These are phyloP conservation scores for Suillus plorans DNA, from an alignment of 768 basidiomycete genomes.

Conservation along the genomic window DNA sequence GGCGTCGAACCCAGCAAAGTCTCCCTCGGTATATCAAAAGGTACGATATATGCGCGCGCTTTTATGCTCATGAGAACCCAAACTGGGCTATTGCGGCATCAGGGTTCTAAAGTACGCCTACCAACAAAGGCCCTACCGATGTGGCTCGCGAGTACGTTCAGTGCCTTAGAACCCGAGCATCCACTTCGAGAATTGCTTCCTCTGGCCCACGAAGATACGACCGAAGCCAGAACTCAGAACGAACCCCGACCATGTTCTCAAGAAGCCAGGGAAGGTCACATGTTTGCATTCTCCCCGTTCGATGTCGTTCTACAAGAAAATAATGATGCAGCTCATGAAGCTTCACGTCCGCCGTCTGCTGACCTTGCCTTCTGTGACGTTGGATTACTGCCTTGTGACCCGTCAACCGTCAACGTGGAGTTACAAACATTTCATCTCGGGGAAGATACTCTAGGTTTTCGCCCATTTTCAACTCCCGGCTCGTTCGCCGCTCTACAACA, in stretches of 20 bases:
- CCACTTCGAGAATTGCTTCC: constrained; percentile 34
- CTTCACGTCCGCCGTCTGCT: not conserved
- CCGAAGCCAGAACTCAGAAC: not conserved
- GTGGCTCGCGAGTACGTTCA: constrained; percentile 59
- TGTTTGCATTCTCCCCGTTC: constrained; percentile 32
- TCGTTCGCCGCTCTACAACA: not conserved
- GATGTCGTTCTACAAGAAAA: constrained; percentile 7
- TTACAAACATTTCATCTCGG: not conserved
- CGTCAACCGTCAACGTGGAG: not conserved
- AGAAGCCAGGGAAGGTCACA: not conserved
- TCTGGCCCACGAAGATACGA: constrained; percentile 9
- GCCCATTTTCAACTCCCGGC: constrained; percentile 1
- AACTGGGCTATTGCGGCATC: constrained; percentile 11
- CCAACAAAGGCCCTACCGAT: constrained; percentile 42
- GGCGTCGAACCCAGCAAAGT: not conserved
- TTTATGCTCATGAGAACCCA: constrained; percentile 11
- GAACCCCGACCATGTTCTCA: constrained; percentile 4
- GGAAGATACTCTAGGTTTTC: not conserved
- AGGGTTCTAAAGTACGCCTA: constrained; percentile 12
- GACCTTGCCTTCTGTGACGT: not conserved
- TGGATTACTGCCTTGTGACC: not conserved
- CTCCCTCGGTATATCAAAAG: not conserved
- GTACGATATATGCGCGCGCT: constrained; percentile 32
- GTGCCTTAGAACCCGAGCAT: constrained; percentile 37
- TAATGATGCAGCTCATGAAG: not conserved